Evolutionary conservation across 257 asterid species (phyloP).

Genomic region (Salvia splendens): DNA sequence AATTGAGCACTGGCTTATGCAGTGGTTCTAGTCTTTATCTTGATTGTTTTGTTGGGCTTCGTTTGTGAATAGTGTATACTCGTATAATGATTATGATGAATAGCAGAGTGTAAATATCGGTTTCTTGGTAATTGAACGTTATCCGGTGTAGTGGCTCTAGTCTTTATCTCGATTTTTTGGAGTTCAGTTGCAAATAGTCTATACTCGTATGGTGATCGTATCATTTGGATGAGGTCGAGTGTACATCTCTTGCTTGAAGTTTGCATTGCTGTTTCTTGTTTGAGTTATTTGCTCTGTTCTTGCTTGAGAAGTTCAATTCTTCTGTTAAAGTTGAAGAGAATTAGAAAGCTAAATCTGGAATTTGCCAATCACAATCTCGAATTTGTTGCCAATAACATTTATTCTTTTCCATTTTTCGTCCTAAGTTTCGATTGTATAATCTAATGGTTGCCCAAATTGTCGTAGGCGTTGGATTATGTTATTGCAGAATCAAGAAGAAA

Average conservation of each 20-base stretch:
- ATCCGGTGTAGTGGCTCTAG: too few relatives aligned
- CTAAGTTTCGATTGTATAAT: constrained; percentile 19
- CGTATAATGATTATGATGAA: too few relatives aligned
- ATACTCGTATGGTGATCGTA: not conserved
- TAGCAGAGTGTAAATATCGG: too few relatives aligned
- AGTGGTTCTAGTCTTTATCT: too few relatives aligned
- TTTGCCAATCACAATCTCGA: constrained; percentile 13
- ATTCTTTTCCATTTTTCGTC: constrained; percentile 11
- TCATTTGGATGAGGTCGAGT: constrained; percentile 9
- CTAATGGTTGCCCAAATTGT: constrained; percentile 19
- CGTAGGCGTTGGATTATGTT: constrained; percentile 91
- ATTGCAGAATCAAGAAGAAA: constrained; percentile 76
- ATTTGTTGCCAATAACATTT: constrained; percentile 16
- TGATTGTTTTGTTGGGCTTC: too few relatives aligned
- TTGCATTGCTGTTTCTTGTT: not conserved
- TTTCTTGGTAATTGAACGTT: too few relatives aligned
- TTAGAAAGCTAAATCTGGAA: constrained; percentile 1
- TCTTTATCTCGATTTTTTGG: too few relatives aligned
- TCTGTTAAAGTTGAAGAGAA: constrained; percentile 16
- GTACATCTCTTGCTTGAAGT: constrained; percentile 9
- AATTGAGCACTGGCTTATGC: too few relatives aligned
- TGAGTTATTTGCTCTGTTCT: not conserved
- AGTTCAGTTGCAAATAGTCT: too few relatives aligned
- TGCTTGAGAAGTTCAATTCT: constrained; percentile 11
- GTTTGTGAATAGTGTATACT: too few relatives aligned